Base-by-base conservation (phyloP, 306 rosid species). In the Castanea mollissima region DNA sequence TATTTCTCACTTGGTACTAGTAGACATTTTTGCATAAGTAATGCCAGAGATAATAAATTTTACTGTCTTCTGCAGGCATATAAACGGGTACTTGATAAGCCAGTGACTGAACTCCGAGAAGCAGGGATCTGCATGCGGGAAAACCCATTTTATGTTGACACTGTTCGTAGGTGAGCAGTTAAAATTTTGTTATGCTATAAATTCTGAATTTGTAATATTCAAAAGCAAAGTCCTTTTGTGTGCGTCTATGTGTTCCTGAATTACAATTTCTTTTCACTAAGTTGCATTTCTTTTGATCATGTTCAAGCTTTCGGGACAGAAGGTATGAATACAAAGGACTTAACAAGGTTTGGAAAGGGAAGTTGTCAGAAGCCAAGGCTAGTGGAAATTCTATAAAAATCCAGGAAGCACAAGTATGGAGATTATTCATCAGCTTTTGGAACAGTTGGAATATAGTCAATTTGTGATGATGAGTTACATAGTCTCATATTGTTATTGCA, bases 71-170 rank as follows among this genome's bases (percentile, higher is more conserved):
- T 78, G 62, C 77, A 95, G 99, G 99, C 98, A 57, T 91, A 95
- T 82, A 95, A 90, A 86, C 90, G 99, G 20, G 99, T 92, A 72
- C 92, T 91, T 74, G 92, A 92, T 84, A 95, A 95, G 83, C 97
- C 99, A 57, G 90, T 92, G 79, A 87, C 90, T 70, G 98, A 95
- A 85, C 83, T 92, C 67, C 98, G 98, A 60, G 99, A 92, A 88
- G 98, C 98, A 68, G 98, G 97, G 78, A 90, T 95, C 78, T 95
- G 99, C 92, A 95, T 95, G 99, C 94, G 96, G 74, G 99, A 95
- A 85, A 95, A 95, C 88, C 89, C 99, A 81, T 95, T 95, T 84
- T 95, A 95, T 87, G 93, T 92, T 86, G 98, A 95, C 84, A 92
- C 99, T 81, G 98, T 95, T 79, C 97, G 99, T 77, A 95, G 99